phyloP scores from a whole-genome alignment of 495 filamentous ascomycete species.

The Xylaria acuta region DNA sequence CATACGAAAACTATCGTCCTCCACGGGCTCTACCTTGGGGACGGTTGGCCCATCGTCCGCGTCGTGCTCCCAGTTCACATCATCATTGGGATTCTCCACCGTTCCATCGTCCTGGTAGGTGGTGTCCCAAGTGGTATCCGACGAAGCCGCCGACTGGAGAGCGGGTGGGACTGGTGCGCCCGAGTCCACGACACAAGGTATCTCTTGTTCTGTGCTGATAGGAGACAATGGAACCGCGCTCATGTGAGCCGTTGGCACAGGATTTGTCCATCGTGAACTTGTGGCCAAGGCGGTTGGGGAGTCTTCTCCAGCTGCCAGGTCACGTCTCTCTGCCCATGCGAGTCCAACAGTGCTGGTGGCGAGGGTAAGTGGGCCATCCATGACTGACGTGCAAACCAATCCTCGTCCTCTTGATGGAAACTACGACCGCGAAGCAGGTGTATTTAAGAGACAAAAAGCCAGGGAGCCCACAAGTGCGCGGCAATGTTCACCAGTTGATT shows the following conservation, averaged over 20 bases:
- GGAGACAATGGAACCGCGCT: slow-evolving; percentile 57
- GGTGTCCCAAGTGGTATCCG: slow-evolving; percentile 45
- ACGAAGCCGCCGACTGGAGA: slow-evolving; percentile 44
- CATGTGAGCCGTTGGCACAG: slow-evolving; percentile 41
- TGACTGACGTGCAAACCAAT: slow-evolving; percentile 37
- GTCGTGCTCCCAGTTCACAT: slow-evolving; percentile 47
- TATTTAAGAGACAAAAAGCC: slow-evolving; percentile 50
- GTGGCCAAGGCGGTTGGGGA: slow-evolving; percentile 44
- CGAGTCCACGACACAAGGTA: slow-evolving; percentile 40
- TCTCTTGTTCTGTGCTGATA: slow-evolving; percentile 55
- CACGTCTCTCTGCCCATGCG: slow-evolving; percentile 51
- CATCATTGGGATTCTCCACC: slow-evolving; percentile 34
- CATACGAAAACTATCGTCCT: slow-evolving; percentile 56
- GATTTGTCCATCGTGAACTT: slow-evolving; percentile 47
- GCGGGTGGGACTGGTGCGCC: slow-evolving; percentile 42
- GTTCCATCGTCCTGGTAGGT: slow-evolving; percentile 38
- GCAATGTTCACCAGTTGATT: slow-evolving; percentile 25
- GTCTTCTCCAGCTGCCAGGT: slow-evolving; percentile 51
- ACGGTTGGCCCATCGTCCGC: slow-evolving; percentile 44
- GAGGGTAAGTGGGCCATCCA: slow-evolving; percentile 50
- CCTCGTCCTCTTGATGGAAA: slow-evolving; percentile 9
- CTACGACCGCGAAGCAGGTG: slow-evolving; percentile 16
- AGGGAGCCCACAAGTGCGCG: slow-evolving; percentile 14
- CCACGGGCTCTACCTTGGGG: slow-evolving; percentile 54
- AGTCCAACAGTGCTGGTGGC: slow-evolving; percentile 50